A percentile compares a stretch with the other conserved stretches of the same genome.
Evolutionary conservation across 495 filamentous ascomycete genomes (phyloP).

Genomic region (Cladorrhinum samala): DNA sequence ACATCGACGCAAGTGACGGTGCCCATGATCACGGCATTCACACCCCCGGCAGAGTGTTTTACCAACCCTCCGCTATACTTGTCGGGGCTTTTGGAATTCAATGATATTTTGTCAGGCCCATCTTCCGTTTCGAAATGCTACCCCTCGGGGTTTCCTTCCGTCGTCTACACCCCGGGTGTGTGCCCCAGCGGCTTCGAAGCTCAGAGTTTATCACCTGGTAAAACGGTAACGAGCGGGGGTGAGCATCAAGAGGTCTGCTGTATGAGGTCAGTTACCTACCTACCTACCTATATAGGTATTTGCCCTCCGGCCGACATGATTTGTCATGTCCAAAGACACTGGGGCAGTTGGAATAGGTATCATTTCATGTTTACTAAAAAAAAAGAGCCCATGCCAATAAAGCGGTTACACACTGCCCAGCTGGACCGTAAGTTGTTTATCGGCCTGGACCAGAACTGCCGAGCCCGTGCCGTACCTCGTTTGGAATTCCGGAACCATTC

Average conservation of each 20-base stretch:
- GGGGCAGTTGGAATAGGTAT: not conserved
- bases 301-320: no score
- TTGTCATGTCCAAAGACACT: no score
- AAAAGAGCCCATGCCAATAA: not conserved
- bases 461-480: not conserved
- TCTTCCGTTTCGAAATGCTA: not conserved
- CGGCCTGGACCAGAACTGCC: not conserved
- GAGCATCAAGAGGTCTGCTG: not conserved
- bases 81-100: no score
- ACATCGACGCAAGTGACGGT: not conserved
- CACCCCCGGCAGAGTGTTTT: not conserved
- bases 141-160: not conserved
- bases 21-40: not conserved
- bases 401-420: no score
- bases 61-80: not conserved
- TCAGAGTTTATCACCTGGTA: not conserved
- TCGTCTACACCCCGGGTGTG: not conserved
- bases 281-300: no score
- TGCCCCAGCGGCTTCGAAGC: not conserved
- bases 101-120: not conserved
- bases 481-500: not conserved
- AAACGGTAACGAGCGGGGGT: not conserved
- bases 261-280: not conserved
- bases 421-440: no score
- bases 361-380: not conserved